Evolutionary conservation across 2,329 filamentous ascomycete genomes (phyloP).

Genomic region (Cercospora citrullina): DNA sequence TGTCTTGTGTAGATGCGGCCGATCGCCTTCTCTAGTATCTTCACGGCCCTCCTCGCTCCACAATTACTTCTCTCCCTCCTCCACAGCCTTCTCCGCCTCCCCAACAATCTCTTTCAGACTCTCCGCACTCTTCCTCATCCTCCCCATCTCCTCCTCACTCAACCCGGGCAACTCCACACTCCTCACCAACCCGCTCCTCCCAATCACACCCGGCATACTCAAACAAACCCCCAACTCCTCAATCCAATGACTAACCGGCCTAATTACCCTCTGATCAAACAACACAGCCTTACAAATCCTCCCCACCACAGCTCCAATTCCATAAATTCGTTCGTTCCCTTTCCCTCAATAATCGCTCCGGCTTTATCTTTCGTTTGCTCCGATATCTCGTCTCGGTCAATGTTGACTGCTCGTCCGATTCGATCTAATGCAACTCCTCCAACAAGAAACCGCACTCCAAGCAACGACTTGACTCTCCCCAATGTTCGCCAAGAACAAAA

Average conservation of each 20-base stretch:
- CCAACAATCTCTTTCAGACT: constrained; percentile 41
- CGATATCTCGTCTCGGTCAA: constrained; percentile 43
- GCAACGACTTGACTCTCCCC: constrained; percentile 52
- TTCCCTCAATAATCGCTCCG: constrained; percentile 50
- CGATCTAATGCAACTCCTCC: constrained; percentile 45
- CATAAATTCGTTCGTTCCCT: constrained; percentile 56
- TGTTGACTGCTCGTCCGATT: constrained; percentile 27
- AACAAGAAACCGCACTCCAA: constrained; percentile 49
- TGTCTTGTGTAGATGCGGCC: background rate
- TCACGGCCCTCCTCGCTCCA: too few relatives aligned
- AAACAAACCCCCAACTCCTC: constrained; percentile 52
- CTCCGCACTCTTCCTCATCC: constrained; percentile 40
- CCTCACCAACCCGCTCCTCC: constrained; percentile 49
- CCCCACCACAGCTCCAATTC: constrained; percentile 51
- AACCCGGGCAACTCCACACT: constrained; percentile 39
- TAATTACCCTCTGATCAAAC: constrained; percentile 50
- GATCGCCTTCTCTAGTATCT: background rate
- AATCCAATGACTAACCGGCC: constrained; percentile 53
- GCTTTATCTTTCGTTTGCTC: constrained; percentile 51
- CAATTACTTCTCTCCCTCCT: background rate
- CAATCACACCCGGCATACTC: constrained; percentile 52
- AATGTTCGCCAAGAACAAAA: constrained; percentile 52
- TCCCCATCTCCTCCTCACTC: constrained; percentile 38
- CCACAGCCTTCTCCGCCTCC: constrained; percentile 40
- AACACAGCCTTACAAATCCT: constrained; percentile 55